A percentile compares a stretch with the other conserved stretches of the same genome.
Evolutionary conservation across 2,329 filamentous ascomycete genomes (phyloP).

Genomic region (Fusarium metavorans): DNA sequence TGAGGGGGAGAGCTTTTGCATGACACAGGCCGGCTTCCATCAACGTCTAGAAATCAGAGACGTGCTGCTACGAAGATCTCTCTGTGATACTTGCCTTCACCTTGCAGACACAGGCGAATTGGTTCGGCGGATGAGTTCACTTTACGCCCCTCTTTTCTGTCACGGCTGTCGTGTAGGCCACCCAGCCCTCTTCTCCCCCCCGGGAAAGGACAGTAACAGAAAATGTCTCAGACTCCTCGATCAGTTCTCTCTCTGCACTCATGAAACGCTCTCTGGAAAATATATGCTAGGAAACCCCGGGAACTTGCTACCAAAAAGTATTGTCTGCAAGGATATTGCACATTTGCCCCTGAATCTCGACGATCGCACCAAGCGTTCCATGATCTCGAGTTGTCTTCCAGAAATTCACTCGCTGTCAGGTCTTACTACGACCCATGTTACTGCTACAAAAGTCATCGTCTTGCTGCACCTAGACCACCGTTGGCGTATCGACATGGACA

Average conservation of each 20-base stretch:
- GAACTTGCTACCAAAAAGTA: background rate
- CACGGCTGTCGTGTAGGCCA: background rate
- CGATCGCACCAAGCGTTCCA: background rate
- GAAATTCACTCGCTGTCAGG: background rate
- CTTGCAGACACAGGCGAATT: background rate
- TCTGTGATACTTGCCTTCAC: background rate
- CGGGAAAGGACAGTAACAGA: background rate
- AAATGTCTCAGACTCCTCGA: background rate
- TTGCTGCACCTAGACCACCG: background rate
- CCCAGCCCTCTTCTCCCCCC: slow-evolving; percentile 1
- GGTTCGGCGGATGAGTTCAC: background rate
- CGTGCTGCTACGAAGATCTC: background rate
- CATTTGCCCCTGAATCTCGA: background rate
- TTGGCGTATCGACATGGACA: background rate
- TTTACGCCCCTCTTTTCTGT: background rate
- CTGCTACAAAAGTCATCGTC: background rate
- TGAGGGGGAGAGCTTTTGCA: background rate
- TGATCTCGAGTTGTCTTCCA: background rate
- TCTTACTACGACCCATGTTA: background rate
- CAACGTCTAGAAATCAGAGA: background rate
- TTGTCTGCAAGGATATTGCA: background rate
- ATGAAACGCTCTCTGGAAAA: rapidly evolving
- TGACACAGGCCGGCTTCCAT: background rate
- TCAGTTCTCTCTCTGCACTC: background rate
- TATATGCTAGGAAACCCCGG: background rate